Evolutionary conservation across 148 eudicot genomes (phyloP), one percentile per base, ranked within the genome.

Genomic region (Chenopodium formosanum): DNA sequence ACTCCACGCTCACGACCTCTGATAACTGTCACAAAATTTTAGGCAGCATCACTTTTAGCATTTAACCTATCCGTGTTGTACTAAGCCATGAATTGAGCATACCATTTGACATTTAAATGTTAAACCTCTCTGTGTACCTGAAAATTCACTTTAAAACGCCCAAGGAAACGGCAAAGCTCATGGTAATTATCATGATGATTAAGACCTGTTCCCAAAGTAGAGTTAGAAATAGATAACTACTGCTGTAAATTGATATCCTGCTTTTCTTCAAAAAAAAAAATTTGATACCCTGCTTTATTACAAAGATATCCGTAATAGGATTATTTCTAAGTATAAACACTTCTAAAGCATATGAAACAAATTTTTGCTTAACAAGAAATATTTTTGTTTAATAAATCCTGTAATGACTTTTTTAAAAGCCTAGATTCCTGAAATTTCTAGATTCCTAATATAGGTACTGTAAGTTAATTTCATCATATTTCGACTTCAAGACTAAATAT

Each of bases 181-280:
- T 96, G 93, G 87, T 96, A 96, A 86, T 94, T 96, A 82, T 94
- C 97, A 87, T 96, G 98, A 86, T 91, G 91, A 85, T 89, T 94
- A 84, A 96, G 93, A 89, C 99, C 99, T 96, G 85, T 27, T 34
- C 62, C 77, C 60, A 80, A 53, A 20, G 63, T 44, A 50, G 25
- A 82, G 77, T 56, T 40, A 75, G 66, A 80, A 29, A 5, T 79
- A 69, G 14, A 67, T 67, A 25, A 10, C 10, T 67, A 67, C 10
- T 67, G 14, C 19, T 29, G 22, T 56, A 56, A 17, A 56, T 17
- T 14, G 6, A 56, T 13, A 56, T 8, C 11, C 3, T 11, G 53
- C 14, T 50, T 12, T 12, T 34, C 37, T 34, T 34, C 37, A 34
- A 34, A 34, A 34, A 2, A 34, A 34, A 34, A 34, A 56, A 4